Base-by-base conservation (phyloP, 2,329 filamentous ascomycete species). In the Metarhizium album region DNA sequence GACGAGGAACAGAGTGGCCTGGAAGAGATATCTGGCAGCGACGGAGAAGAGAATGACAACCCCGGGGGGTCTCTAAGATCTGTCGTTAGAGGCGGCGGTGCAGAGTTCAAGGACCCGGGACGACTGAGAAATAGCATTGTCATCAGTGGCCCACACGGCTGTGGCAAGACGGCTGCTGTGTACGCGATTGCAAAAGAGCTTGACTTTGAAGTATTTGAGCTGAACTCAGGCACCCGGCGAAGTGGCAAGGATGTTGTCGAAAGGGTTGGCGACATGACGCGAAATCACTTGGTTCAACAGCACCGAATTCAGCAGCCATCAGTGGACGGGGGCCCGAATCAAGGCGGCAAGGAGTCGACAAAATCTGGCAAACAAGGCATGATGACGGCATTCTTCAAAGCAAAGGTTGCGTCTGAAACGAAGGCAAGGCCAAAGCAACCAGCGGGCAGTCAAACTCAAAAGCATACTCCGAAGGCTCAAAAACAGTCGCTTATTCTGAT, bases 401-500 rank as follows among this genome's bases (percentile, higher is more conserved):
- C 74, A 1, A 78, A 82, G 53, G 37, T 64, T 8, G 64, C 50
- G 1, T 29, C 52, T 29, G 43, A 61, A 51, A 54, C 54, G 53
- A 67, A 59, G 29, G 57, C 60, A 20, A 56, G 59, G 24, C 13
- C 56, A 5, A 59, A 55, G 45, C 63, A 65, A 24, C 52, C 52
- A 18, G 53, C 58, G 35, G 42, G 63, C 2, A 51, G 66, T 53
- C 8, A 40, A 31, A 11, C 14, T n/a, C 22, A 14, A 16, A 24
- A 20, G 29, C 37, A 14, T 9, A 2, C 8, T 16, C 27, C 46
- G n/a, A 75, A 77, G 56, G 64, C 71, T 24, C 91, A 97, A 65
- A 95, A 94, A 60, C 93, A 98, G 66, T 97, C 91, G 0, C 72
- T 98, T 20, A 96, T 98, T 54, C 74, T 98, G 2, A 74, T 98